These are phyloP conservation scores for Citrus reticulata DNA, from an alignment of 345 rosid genomes.

Conservation along the genomic window DNA sequence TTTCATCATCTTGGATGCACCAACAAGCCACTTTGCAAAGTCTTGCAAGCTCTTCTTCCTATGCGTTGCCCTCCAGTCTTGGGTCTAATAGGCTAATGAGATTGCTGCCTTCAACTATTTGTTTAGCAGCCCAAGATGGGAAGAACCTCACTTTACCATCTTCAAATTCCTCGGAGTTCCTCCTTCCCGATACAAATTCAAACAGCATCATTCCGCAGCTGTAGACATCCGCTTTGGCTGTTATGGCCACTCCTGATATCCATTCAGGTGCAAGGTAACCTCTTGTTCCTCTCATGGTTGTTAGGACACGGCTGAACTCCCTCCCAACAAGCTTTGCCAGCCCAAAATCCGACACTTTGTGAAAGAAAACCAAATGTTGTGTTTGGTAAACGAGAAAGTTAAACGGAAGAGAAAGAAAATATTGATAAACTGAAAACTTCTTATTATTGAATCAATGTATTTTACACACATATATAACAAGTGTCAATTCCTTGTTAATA, in stretches of 20 bases:
- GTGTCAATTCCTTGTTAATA: slow-evolving; percentile 19
- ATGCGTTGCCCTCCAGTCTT: slow-evolving; percentile 35
- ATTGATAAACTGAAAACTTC: too few relatives aligned
- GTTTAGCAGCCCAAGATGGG: slow-evolving; percentile 53
- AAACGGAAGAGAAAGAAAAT: too few relatives aligned
- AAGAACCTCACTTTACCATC: slow-evolving; percentile 50
- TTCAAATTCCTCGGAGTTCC: slow-evolving; percentile 57
- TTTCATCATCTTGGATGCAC: slow-evolving; percentile 36
- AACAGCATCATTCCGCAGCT: slow-evolving; percentile 91
- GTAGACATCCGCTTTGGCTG: slow-evolving; percentile 83
- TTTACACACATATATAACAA: too few relatives aligned
- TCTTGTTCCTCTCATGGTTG: slow-evolving; percentile 86
- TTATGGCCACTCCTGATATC: slow-evolving; percentile 82
- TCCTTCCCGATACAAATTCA: slow-evolving; percentile 73
- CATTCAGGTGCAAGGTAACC: slow-evolving; percentile 37
- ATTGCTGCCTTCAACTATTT: slow-evolving; percentile 40
- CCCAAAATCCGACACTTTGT: slow-evolving; percentile 66
- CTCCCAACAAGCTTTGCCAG: slow-evolving; percentile 82
- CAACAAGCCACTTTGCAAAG: slow-evolving; percentile 77
- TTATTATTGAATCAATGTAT: too few relatives aligned
- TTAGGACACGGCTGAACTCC: slow-evolving; percentile 78
- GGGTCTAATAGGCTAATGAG: slow-evolving; percentile 48
- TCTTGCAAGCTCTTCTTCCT: slow-evolving; percentile 53
- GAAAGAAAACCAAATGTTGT: too few relatives aligned
- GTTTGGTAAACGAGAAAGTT: too few relatives aligned